These are phyloP conservation scores for Penicillium brasilianum DNA, from an alignment of 2,329 filamentous ascomycete genomes.

Conservation along the genomic window DNA sequence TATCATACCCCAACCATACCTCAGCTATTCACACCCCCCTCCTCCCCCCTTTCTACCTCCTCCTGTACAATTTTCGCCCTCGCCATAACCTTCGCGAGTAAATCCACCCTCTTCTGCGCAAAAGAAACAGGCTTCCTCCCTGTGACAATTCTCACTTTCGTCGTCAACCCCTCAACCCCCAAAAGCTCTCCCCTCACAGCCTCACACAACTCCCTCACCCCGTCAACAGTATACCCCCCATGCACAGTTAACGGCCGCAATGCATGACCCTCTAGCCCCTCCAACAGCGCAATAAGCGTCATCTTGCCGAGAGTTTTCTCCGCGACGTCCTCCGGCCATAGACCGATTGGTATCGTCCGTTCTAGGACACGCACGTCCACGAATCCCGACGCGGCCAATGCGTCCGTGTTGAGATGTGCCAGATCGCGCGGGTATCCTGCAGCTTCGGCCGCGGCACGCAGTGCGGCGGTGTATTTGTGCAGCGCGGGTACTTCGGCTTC, in stretches of 20 bases:
- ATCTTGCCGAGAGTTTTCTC: slow-evolving; percentile 49
- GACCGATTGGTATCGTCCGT: slow-evolving; percentile 44
- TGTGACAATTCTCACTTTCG: slow-evolving; percentile 36
- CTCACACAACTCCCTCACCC: slow-evolving; percentile 44
- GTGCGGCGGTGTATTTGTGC: slow-evolving; percentile 40
- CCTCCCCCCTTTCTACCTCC: neutral
- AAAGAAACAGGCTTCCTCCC: slow-evolving; percentile 36
- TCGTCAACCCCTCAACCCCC: slow-evolving; percentile 32
- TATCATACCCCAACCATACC: neutral
- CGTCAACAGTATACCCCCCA: slow-evolving; percentile 40
- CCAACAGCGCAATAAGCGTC: slow-evolving; percentile 46
- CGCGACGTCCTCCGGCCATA: slow-evolving; percentile 42
- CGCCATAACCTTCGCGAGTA: slow-evolving; percentile 20
- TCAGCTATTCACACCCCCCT: neutral
- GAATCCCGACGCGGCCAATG: slow-evolving; percentile 52
- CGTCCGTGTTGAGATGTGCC: slow-evolving; percentile 48
- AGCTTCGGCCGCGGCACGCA: slow-evolving; percentile 47
- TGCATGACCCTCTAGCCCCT: slow-evolving; percentile 47
- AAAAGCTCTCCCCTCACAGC: slow-evolving; percentile 47
- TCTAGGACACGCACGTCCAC: slow-evolving; percentile 48
- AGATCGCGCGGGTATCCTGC: slow-evolving; percentile 49
- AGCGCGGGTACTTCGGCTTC: slow-evolving; percentile 5
- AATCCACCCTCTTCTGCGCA: slow-evolving; percentile 20
- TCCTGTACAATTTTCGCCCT: neutral
- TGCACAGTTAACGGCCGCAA: slow-evolving; percentile 44